Evolutionary conservation across 306 rosid genomes (phyloP), one percentile per base, ranked within the genome.

Genomic region (Coriaria nepalensis): DNA sequence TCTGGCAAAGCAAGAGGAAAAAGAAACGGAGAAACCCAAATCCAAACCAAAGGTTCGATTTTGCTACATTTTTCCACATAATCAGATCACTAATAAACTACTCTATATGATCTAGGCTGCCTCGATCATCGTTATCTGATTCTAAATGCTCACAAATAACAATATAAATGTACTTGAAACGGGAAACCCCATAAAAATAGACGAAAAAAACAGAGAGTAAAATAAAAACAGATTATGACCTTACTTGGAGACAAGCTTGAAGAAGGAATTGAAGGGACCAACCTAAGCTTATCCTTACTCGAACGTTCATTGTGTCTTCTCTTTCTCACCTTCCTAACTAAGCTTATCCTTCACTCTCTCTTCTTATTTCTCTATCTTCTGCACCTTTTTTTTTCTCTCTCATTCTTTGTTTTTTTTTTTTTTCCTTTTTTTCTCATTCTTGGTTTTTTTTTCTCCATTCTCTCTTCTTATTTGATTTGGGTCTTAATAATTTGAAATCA

Each of bases 41-140:
- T 36, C 98, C 95, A 64, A 90, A 85, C 98, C 95, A 90, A 63
- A 85, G 73, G 54, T 68, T 73, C 4, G 94, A 85, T 54, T 69
- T 81, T 12, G 98, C 70, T 10, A 66, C 70, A 68, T 90, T 87
- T 61, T 68, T 79, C 98, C 98, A 90, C 93, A 79, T 79, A 10
- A 81, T 57, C 71, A 90, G 62, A 69, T 81, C 94, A 53, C 39
- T 69, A 42, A 82, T 45, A 6, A 79, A 35, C 68, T 73, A 61
- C 43, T 83, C 73, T 42, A 81, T 45, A 61, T 66, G 76, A 34
- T 85, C 79, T 6, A 85, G 56, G 70, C 77, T 60, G 48, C 58
- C 49, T 9, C 62, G 64, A 53, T 65, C 70, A 14, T 77, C 94
- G 40, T 68, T 76, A 15, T 68, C 78, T 37, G 35, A 56, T 40